These are phyloP conservation scores for Croton setiger DNA, from an alignment of 441 rosid genomes.

Conservation along the genomic window DNA sequence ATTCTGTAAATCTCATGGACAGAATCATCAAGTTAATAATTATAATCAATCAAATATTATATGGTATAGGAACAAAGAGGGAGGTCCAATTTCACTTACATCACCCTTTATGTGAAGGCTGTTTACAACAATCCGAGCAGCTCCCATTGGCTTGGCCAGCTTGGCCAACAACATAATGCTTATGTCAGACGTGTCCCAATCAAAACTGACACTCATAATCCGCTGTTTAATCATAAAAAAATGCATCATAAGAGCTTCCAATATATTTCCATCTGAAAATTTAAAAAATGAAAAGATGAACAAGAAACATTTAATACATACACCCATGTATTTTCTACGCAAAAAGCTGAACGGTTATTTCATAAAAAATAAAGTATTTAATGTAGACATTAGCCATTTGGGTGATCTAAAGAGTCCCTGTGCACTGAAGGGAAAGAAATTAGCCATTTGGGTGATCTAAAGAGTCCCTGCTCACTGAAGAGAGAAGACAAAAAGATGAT, in stretches of 20 bases:
- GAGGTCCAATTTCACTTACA: conserved; percentile 42
- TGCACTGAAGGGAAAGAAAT: background rate
- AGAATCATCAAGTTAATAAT: background rate
- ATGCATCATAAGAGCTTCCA: background rate
- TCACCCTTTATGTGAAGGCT: conserved; percentile 95
- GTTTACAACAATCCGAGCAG: conserved; percentile 83
- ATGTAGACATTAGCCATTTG: background rate
- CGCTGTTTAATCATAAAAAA: conserved; percentile 42
- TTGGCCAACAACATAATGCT: conserved; percentile 85
- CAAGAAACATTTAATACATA: background rate
- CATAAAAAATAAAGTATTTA: background rate
- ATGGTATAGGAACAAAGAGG: background rate
- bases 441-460: background rate
- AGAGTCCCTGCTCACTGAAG: background rate
- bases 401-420: background rate
- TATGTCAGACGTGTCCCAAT: conserved; percentile 81
- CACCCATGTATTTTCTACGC: background rate
- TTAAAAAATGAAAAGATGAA: background rate
- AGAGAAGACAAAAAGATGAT: background rate
- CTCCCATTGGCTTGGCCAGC: conserved; percentile 81
- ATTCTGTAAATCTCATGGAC: conserved; percentile 3
- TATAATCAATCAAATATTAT: too few relatives aligned
- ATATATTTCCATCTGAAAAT: background rate
- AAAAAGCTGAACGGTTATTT: background rate
- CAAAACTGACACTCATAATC: conserved; percentile 75